These are phyloP conservation scores for Uromyces viciae-fabae DNA, from an alignment of 1,284 basidiomycete species.

Conservation along the genomic window DNA sequence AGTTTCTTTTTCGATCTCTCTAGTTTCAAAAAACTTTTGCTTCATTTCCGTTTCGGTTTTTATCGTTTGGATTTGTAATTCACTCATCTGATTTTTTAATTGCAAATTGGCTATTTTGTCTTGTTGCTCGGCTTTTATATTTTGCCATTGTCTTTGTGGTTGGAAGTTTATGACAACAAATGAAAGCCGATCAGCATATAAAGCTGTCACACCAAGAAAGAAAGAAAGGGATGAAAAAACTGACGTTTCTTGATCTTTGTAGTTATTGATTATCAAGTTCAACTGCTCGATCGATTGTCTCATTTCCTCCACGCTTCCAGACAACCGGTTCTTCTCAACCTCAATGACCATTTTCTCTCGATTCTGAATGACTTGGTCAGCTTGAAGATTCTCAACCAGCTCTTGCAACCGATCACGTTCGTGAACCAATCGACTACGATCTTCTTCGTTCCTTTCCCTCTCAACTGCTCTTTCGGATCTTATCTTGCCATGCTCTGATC, in stretches of 20 bases:
- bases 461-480: slow-evolving; percentile 40
- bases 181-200: background rate
- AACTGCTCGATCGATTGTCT: background rate
- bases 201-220: background rate
- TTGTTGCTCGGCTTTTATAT: slow-evolving; percentile 4
- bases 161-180: background rate
- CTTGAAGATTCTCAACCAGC: background rate
- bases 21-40: background rate
- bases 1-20: background rate
- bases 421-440: background rate
- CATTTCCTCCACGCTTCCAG: background rate
- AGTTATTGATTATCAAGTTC: background rate
- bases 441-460: slow-evolving; percentile 27
- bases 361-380: background rate
- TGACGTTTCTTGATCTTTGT: slow-evolving; percentile 27
- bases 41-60: slow-evolving; percentile 15
- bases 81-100: background rate
- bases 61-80: background rate
- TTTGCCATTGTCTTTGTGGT: slow-evolving; percentile 7
- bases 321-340: background rate
- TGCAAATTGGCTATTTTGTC: slow-evolving; percentile 8
- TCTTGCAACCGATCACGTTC: background rate
- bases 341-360: background rate
- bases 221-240: background rate
- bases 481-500: slow-evolving; percentile 35